phyloP scores from a whole-genome alignment of 768 basidiomycete species.

The Boletellus ananiceps region DNA sequence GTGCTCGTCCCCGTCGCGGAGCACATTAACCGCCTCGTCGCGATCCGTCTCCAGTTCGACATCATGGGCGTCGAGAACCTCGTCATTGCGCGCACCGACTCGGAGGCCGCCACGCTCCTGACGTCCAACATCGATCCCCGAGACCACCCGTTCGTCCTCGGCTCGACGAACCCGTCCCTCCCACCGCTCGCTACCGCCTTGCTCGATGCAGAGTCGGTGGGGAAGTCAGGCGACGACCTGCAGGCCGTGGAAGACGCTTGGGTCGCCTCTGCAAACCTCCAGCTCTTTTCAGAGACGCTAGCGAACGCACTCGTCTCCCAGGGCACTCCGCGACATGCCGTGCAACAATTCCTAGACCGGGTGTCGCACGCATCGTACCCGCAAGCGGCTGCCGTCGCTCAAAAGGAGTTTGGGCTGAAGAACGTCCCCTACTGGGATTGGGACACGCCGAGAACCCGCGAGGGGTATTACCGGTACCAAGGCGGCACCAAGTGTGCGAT shows the following conservation, averaged over 20 bases:
- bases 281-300: slow-evolving; percentile 72
- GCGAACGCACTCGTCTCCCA: slow-evolving; percentile 62
- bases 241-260: slow-evolving; percentile 89
- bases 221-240: slow-evolving; percentile 73
- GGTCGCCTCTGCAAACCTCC: slow-evolving; percentile 71
- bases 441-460: slow-evolving; percentile 90
- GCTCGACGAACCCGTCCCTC: slow-evolving; percentile 72
- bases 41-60: slow-evolving; percentile 95
- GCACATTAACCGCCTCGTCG: slow-evolving; percentile 96
- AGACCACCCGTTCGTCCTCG: slow-evolving; percentile 97
- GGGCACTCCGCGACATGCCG: slow-evolving; percentile 42
- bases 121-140: slow-evolving; percentile 94
- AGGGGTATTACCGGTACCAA: slow-evolving; percentile 96
- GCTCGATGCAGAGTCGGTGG: slow-evolving; percentile 76
- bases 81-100: slow-evolving; percentile 90
- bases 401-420: slow-evolving; percentile 71
- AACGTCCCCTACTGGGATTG: slow-evolving; percentile 87
- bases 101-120: slow-evolving; percentile 96
- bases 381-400: slow-evolving; percentile 69
- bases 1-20: slow-evolving; percentile 96
- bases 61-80: slow-evolving; percentile 98
- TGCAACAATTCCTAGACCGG: slow-evolving; percentile 60
- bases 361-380: slow-evolving; percentile 65
- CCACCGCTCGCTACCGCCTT: slow-evolving; percentile 74
- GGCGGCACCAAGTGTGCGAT: slow-evolving; percentile 95